phyloP scores from a whole-genome alignment of 2,329 filamentous ascomycete species.

The Eutypella sp. region DNA sequence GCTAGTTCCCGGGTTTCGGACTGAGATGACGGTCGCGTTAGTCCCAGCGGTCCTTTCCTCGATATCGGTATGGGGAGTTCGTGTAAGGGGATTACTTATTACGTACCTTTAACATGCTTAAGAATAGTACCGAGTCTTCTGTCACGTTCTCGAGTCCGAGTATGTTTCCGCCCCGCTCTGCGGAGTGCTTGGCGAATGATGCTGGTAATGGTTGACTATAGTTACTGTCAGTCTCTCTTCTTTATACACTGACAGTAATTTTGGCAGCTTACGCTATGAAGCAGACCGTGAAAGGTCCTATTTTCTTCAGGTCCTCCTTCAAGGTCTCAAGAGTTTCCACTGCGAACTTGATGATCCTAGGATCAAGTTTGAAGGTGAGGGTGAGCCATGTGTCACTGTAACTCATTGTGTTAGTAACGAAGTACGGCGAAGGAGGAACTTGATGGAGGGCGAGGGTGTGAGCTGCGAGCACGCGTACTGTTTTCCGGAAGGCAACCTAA shows the following conservation, averaged over 20 bases:
- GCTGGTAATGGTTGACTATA: conserved; percentile 6
- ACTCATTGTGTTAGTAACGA: not conserved
- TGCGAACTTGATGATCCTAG: conserved; percentile 8
- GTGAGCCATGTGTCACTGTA: conserved; percentile 7
- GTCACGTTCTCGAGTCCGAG: conserved; percentile 8
- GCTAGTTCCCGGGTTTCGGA: not conserved
- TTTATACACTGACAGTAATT: not conserved
- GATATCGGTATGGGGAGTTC: too few species aligned
- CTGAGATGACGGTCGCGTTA: not conserved
- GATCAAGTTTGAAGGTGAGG: conserved; percentile 12
- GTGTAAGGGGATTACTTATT: not conserved
- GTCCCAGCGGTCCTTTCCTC: not conserved
- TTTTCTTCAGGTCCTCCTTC: conserved; percentile 1
- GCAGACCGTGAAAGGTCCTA: conserved; percentile 1
- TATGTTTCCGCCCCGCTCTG: conserved; percentile 4
- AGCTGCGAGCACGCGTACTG: not conserved
- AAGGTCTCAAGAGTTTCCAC: conserved; percentile 8
- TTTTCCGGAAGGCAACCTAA: not conserved
- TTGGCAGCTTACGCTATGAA: not conserved
- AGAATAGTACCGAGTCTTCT: conserved; percentile 6
- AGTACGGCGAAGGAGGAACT: not conserved
- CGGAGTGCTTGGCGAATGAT: conserved; percentile 7
- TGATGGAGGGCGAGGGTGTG: not conserved
- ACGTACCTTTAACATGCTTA: not conserved
- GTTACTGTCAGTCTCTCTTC: not conserved